Percentiles rank a stretch among this genome's conserved stretches.
Evolutionary conservation across 106 monocot genomes (phyloP).

Genomic region (Alisma plantagoaquatica): DNA sequence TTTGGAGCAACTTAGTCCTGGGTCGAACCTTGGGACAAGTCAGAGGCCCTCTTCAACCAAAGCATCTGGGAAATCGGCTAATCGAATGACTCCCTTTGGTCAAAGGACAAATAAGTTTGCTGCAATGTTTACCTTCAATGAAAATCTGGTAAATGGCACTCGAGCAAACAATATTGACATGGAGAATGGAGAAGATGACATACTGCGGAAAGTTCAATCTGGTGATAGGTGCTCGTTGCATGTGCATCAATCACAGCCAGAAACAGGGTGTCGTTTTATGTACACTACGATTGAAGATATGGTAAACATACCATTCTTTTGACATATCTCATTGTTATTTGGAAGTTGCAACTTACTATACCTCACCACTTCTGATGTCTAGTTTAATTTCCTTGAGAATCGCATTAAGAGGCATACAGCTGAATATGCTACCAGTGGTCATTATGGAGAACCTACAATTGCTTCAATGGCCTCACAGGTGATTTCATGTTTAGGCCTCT

Average conservation of each 20-base stretch:
- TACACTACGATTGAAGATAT: constrained; percentile 73
- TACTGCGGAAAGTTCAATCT: constrained; percentile 70
- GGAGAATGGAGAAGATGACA: constrained; percentile 47
- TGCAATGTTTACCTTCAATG: constrained; percentile 46
- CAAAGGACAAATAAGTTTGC: constrained; percentile 70
- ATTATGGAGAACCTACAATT: constrained; percentile 70
- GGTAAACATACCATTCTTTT: constrained; percentile 19
- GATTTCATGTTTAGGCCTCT: no score
- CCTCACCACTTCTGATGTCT: not conserved
- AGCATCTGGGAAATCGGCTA: constrained; percentile 24
- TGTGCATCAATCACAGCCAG: constrained; percentile 43
- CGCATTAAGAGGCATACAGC: constrained; percentile 44
- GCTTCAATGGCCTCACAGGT: constrained; percentile 94
- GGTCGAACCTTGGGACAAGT: constrained; percentile 26
- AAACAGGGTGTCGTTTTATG: constrained; percentile 73
- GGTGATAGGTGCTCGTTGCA: constrained; percentile 63
- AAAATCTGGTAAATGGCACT: no score
- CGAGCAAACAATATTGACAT: constrained; percentile 8
- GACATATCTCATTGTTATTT: not conserved
- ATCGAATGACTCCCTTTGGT: constrained; percentile 75
- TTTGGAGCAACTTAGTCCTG: constrained; percentile 20
- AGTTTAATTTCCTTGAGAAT: constrained; percentile 81
- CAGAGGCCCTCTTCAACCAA: no score
- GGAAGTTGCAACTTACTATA: no score
- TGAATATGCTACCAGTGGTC: constrained; percentile 36